These are phyloP conservation scores for Anacardium occidentale DNA, from an alignment of 345 rosid genomes.

Conservation along the genomic window DNA sequence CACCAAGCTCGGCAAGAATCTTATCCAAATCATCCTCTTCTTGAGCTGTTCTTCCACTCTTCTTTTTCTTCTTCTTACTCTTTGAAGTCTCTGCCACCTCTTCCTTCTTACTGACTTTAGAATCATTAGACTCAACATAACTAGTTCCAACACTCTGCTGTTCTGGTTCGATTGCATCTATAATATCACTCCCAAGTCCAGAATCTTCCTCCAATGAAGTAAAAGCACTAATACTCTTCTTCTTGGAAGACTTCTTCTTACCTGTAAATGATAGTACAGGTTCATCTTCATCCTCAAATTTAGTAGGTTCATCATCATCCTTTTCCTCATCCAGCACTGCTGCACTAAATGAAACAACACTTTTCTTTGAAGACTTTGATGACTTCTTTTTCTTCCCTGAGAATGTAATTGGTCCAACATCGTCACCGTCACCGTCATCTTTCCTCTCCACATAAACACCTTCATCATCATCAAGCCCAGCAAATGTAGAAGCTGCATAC, in stretches of 20 bases:
- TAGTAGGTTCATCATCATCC: slow-evolving; percentile 36
- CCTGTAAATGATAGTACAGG: slow-evolving; percentile 44
- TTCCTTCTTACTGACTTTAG: slow-evolving; percentile 38
- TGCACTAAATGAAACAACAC: slow-evolving; percentile 47
- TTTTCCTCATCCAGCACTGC: slow-evolving; percentile 55
- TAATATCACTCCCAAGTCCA: slow-evolving; percentile 26
- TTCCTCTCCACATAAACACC: slow-evolving; percentile 28
- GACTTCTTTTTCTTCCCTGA: slow-evolving; percentile 82
- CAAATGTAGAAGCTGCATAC: slow-evolving; percentile 28
- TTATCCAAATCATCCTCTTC: slow-evolving; percentile 97
- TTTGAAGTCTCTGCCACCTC: slow-evolving; percentile 63
- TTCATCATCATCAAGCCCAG: slow-evolving; percentile 36
- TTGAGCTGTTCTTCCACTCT: slow-evolving; percentile 83
- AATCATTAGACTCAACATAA: slow-evolving; percentile 25
- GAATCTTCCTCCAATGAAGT: slow-evolving; percentile 35
- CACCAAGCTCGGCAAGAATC: slow-evolving; percentile 90
- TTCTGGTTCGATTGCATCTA: slow-evolving; percentile 21
- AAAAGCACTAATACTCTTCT: slow-evolving; percentile 42
- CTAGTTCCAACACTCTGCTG: slow-evolving; percentile 16
- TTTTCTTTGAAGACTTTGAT: slow-evolving; percentile 62
- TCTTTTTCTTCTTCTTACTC: slow-evolving; percentile 78
- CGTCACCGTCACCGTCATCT: slow-evolving; percentile 41
- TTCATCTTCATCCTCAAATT: slow-evolving; percentile 40
- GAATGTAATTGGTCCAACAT: slow-evolving; percentile 40
- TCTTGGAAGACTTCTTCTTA: slow-evolving; percentile 77